phyloP scores from a whole-genome alignment of 139 green algal genomes.

The Haematococcus sp. region DNA sequence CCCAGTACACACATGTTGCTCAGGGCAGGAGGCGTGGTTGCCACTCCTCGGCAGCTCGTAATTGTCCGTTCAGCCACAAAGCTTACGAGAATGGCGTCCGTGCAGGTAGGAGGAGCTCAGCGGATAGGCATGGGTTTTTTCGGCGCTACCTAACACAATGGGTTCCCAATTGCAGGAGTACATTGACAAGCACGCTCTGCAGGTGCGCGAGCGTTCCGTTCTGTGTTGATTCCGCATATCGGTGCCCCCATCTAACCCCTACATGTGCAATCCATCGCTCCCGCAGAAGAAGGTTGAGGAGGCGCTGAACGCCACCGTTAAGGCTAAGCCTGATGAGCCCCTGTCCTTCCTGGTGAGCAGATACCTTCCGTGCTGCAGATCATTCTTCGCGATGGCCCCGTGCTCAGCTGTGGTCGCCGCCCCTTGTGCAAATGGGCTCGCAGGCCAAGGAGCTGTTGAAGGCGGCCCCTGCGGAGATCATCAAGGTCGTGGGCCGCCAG shows the following conservation, averaged over 20 bases:
- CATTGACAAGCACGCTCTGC: constrained; percentile 81
- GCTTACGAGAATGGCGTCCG: background rate
- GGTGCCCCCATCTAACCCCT: background rate
- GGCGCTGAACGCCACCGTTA: constrained; percentile 89
- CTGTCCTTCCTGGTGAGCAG: constrained; percentile 81
- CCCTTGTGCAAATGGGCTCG: background rate
- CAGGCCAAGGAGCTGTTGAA: constrained; percentile 66
- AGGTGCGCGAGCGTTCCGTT: constrained; percentile 8
- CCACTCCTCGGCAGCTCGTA: background rate
- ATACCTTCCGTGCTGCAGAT: background rate
- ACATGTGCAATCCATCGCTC: background rate
- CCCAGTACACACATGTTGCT: too few relatives aligned
- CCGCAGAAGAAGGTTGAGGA: constrained; percentile 87
- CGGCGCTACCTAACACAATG: too few relatives aligned
- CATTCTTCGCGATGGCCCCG: background rate
- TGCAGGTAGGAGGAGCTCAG: background rate
- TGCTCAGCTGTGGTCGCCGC: background rate
- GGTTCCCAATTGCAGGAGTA: constrained; percentile 73
- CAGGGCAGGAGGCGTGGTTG: too few relatives aligned
- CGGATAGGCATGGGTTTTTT: background rate
- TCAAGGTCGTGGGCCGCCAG: constrained; percentile 87
- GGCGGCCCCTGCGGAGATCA: constrained; percentile 71
- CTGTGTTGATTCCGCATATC: background rate
- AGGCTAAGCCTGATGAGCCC: constrained; percentile 87
- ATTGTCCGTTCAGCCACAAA: background rate